A percentile compares a stretch with the other conserved stretches of the same genome.
These are phyloP conservation scores for Pyrenophora tritici-repentis DNA, from an alignment of 2,329 filamentous ascomycete species.

Conservation along the genomic window DNA sequence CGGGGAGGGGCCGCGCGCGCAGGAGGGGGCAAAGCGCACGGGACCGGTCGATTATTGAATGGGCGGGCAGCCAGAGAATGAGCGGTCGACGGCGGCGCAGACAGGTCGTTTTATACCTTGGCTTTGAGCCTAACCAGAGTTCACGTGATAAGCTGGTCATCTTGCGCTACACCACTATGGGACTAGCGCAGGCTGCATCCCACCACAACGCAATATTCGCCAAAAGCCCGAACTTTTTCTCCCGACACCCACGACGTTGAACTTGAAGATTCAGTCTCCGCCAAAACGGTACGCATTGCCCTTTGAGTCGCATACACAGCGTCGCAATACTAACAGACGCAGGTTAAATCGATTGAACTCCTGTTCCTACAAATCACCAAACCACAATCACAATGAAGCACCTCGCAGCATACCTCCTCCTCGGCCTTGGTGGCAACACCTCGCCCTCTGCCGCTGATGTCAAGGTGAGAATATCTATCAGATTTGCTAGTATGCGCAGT, in stretches of 20 bases:
- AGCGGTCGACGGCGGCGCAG: constrained; percentile 32
- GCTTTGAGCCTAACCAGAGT: constrained; percentile 11
- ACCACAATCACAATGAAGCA: constrained; percentile 88
- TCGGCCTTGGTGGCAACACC: constrained; percentile 90
- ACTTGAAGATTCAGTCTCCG: constrained; percentile 99
- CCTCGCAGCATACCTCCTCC: constrained; percentile 98
- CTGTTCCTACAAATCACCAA: constrained; percentile 62
- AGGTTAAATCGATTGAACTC: constrained; percentile 92
- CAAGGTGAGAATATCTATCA: constrained; percentile 41
- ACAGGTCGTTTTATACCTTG: constrained; percentile 27
- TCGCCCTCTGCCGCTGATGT: constrained; percentile 84
- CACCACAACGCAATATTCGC: constrained; percentile 24
- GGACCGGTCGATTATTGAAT: constrained; percentile 20
- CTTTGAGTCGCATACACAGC: neutral
- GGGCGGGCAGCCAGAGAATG: constrained; percentile 28
- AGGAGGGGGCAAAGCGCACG: constrained; percentile 19
- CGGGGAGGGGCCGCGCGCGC: constrained; percentile 18
- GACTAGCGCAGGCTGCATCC: constrained; percentile 14
- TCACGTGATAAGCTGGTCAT: constrained; percentile 22
- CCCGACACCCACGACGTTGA: constrained; percentile 56
- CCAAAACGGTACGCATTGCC: constrained; percentile 69
- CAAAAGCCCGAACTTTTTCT: constrained; percentile 40
- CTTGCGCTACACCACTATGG: constrained; percentile 6
- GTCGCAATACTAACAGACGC: constrained; percentile 26
- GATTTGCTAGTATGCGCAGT: neutral